A percentile compares a stretch with the other conserved stretches of the same genome.
Evolutionary conservation across 257 asterid species (phyloP).

Genomic region (Primulina eburnea): DNA sequence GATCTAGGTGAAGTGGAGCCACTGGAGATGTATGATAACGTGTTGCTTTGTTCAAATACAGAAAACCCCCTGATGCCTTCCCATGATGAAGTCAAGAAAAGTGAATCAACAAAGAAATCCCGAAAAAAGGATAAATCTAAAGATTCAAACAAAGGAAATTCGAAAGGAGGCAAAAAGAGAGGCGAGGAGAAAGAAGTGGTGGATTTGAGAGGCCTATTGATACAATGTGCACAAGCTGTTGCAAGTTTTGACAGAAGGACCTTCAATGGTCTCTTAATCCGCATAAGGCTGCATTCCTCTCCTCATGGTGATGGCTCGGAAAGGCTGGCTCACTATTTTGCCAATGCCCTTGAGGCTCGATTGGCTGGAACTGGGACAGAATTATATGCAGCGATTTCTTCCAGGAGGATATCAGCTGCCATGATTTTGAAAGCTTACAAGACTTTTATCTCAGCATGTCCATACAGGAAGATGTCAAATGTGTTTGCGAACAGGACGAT

Average conservation of each 20-base stretch:
- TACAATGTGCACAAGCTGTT: conserved; percentile 52
- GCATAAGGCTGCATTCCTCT: conserved; percentile 45
- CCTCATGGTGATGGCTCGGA: conserved; percentile 44
- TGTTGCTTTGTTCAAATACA: conserved; percentile 34
- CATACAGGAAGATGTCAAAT: conserved; percentile 43
- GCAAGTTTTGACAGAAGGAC: conserved; percentile 33
- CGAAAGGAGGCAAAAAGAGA: conserved; percentile 32
- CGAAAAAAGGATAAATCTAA: conserved; percentile 4
- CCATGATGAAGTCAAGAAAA: not conserved
- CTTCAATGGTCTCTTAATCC: conserved; percentile 24
- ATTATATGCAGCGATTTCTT: conserved; percentile 8
- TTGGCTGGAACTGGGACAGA: conserved; percentile 41
- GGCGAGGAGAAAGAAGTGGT: conserved; percentile 31
- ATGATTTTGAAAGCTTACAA: conserved; percentile 44
- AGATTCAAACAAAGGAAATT: conserved; percentile 35
- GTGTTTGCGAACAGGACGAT: conserved; percentile 41
- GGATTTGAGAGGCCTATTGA: conserved; percentile 37
- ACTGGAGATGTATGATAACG: conserved; percentile 42
- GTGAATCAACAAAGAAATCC: conserved; percentile 13
- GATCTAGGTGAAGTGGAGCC: conserved; percentile 29
- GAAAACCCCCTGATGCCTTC: not conserved
- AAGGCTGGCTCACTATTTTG: conserved; percentile 46
- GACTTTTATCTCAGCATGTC: conserved; percentile 40
- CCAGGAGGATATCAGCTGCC: conserved; percentile 37
- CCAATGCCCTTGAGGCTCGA: conserved; percentile 52